These are phyloP conservation scores for Amanita subjunquillea DNA, from an alignment of 768 basidiomycete genomes.

Conservation along the genomic window DNA sequence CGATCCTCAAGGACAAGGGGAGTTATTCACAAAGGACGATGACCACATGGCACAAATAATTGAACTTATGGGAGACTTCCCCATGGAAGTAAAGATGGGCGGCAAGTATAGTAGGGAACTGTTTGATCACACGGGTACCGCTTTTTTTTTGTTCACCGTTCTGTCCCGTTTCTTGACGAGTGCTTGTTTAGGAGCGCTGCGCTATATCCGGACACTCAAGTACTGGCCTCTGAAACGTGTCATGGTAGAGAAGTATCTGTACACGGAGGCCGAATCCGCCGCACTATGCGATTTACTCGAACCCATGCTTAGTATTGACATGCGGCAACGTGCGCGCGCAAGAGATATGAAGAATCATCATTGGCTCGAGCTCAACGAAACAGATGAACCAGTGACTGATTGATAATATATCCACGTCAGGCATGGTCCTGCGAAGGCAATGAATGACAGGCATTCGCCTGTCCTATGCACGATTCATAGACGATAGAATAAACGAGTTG, in stretches of 20 bases:
- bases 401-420: constrained; percentile 23
- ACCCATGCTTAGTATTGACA: constrained; percentile 70
- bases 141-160: neutral
- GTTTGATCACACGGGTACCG: constrained; percentile 59
- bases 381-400: constrained; percentile 31
- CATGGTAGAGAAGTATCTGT: constrained; percentile 84
- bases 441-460: neutral
- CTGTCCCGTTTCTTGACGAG: constrained; percentile 2
- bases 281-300: constrained; percentile 56
- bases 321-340: constrained; percentile 58
- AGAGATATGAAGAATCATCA: constrained; percentile 63
- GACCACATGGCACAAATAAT: constrained; percentile 96
- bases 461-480: neutral
- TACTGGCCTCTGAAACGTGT: constrained; percentile 78
- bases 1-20: constrained; percentile 76
- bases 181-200: constrained; percentile 39
- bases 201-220: constrained; percentile 67
- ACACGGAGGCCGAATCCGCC: constrained; percentile 44
- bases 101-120: constrained; percentile 80
- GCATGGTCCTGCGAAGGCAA: neutral
- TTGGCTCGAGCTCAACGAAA: constrained; percentile 47
- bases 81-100: constrained; percentile 64
- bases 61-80: constrained; percentile 78
- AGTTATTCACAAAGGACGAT: constrained; percentile 84
- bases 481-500: neutral